A percentile compares a stretch with the other conserved stretches of the same genome.
These are phyloP conservation scores for Monosporascus sp. DNA, from an alignment of 2,329 filamentous ascomycete species.

Conservation along the genomic window DNA sequence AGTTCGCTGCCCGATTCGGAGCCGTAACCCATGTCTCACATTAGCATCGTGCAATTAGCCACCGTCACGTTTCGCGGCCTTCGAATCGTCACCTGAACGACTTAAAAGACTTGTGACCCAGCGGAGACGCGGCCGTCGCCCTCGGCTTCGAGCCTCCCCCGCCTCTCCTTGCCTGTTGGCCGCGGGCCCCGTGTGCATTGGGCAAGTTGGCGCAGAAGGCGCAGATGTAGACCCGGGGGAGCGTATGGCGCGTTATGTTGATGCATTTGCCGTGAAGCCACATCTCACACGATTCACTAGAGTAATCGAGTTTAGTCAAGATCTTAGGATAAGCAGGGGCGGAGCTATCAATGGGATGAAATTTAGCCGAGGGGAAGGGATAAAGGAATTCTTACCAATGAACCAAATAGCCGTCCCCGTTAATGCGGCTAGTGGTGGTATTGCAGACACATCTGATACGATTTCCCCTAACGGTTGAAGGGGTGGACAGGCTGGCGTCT, in stretches of 20 bases:
- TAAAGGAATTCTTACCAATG: constrained; percentile 48
- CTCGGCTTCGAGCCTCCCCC: constrained; percentile 20
- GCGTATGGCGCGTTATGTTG: constrained; percentile 51
- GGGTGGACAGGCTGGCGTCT: constrained; percentile 42
- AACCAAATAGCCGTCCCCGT: constrained; percentile 52
- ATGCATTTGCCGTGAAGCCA: constrained; percentile 61
- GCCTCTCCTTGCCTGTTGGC: constrained; percentile 37
- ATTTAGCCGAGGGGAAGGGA: background rate
- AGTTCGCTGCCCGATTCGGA: too few relatives aligned
- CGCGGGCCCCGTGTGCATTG: constrained; percentile 44
- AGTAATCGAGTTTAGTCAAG: constrained; percentile 6
- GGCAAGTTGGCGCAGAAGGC: constrained; percentile 58
- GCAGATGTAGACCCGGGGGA: constrained; percentile 59
- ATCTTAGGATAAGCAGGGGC: background rate
- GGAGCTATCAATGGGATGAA: too few relatives aligned
- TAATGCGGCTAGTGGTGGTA: constrained; percentile 24
- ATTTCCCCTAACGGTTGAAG: constrained; percentile 37
- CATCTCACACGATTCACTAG: constrained; percentile 59
- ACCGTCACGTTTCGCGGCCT: background rate
- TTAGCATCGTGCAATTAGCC: too few relatives aligned
- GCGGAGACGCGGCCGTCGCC: constrained; percentile 30
- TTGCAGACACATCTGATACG: constrained; percentile 55
- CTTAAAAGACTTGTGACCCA: constrained; percentile 41
- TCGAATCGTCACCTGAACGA: constrained; percentile 34
- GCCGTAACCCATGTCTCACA: too few relatives aligned